These are phyloP conservation scores for Diutina siamensis DNA, from an alignment of 1,139 yeast species.

Conservation along the genomic window DNA sequence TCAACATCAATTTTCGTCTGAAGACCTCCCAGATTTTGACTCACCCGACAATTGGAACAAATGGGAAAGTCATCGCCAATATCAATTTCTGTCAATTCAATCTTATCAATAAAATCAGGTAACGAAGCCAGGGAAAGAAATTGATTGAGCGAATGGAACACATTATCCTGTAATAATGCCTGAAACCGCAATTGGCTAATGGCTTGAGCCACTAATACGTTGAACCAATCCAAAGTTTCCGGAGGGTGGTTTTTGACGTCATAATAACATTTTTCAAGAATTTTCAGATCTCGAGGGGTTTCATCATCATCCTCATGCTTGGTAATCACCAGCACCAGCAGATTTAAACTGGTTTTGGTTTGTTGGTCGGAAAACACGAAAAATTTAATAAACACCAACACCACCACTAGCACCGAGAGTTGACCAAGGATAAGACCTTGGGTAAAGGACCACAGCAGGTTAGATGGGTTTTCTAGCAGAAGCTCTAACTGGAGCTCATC, in stretches of 20 bases:
- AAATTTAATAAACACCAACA: conserved; percentile 68
- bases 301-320: conserved; percentile 18
- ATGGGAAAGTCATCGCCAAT: conserved; percentile 95
- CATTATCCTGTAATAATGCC: conserved; percentile 74
- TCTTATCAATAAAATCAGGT: conserved; percentile 74
- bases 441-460: conserved; percentile 48
- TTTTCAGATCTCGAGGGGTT: conserved; percentile 22
- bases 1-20: conserved; percentile 95
- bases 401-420: conserved; percentile 64
- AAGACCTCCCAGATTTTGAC: conserved; percentile 44
- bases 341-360: conserved; percentile 13
- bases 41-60: conserved; percentile 83
- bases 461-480: not conserved
- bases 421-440: conserved; percentile 80
- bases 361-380: conserved; percentile 71
- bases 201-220: conserved; percentile 85
- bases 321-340: conserved; percentile 23
- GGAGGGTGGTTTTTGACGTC: conserved; percentile 80
- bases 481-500: conserved; percentile 6
- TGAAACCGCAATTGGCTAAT: conserved; percentile 79
- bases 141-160: conserved; percentile 62
- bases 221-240: conserved; percentile 94
- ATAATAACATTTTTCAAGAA: conserved; percentile 84
- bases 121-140: conserved; percentile 37
- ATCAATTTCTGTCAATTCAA: conserved; percentile 76